phyloP scores from a whole-genome alignment of 352 stramenopile species.

The Globisporangium camurandrum region DNA sequence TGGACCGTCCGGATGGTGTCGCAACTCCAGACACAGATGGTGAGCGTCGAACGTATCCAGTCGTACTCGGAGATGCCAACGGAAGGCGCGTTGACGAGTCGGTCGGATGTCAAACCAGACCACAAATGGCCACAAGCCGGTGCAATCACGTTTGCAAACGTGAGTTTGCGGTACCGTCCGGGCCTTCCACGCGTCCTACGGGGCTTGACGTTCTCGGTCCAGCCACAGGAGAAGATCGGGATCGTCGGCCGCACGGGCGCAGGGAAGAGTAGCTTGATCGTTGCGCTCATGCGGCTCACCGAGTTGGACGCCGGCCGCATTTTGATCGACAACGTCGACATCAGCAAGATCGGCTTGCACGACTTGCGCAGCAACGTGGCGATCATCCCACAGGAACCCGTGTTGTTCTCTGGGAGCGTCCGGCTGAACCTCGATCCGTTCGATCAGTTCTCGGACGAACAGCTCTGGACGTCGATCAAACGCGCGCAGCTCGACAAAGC shows the following conservation, averaged over 20 bases:
- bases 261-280: slow-evolving; percentile 76
- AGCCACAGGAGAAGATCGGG: slow-evolving; percentile 60
- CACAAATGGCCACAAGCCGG: slow-evolving; percentile 66
- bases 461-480: slow-evolving; percentile 84
- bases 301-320: slow-evolving; percentile 58
- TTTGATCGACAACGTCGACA: slow-evolving; percentile 54
- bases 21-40: slow-evolving; percentile 74
- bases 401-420: slow-evolving; percentile 92
- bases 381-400: slow-evolving; percentile 93
- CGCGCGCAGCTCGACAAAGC: slow-evolving; percentile 64
- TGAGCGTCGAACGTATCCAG: slow-evolving; percentile 70
- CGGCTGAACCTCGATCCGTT: slow-evolving; percentile 77
- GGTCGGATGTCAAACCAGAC: slow-evolving; percentile 37
- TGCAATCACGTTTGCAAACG: slow-evolving; percentile 66
- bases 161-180: slow-evolving; percentile 80
- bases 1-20: slow-evolving; percentile 70
- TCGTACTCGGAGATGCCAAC: slow-evolving; percentile 55
- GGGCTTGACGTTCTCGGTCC: slow-evolving; percentile 57
- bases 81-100: slow-evolving; percentile 79
- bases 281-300: slow-evolving; percentile 78
- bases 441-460: slow-evolving; percentile 75
- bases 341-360: slow-evolving; percentile 43
- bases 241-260: slow-evolving; percentile 65
- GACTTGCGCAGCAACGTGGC: slow-evolving; percentile 49
- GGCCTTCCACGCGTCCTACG: slow-evolving; percentile 32